These are phyloP conservation scores for Penicillium parvum DNA, from an alignment of 495 filamentous ascomycete species.

Conservation along the genomic window DNA sequence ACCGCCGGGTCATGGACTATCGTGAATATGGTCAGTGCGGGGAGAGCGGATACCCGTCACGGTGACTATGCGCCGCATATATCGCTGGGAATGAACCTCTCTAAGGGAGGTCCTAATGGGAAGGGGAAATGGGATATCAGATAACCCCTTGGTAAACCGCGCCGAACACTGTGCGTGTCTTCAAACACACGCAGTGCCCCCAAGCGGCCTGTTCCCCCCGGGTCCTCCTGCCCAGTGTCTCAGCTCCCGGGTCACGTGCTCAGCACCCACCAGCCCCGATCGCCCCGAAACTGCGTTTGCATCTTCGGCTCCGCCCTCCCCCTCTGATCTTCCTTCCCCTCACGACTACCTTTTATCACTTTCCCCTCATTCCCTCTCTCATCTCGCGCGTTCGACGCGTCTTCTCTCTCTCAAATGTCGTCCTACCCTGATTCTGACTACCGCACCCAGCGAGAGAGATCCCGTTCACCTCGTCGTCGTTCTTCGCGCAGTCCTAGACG, in stretches of 20 bases:
- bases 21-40: slow-evolving; percentile 29
- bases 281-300: slow-evolving; percentile 10
- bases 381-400: slow-evolving; percentile 9
- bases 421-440: slow-evolving; percentile 34
- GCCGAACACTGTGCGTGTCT: no score
- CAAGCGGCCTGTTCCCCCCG: slow-evolving; percentile 7
- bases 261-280: slow-evolving; percentile 14
- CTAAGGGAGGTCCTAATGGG: no score
- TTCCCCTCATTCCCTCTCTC: slow-evolving; percentile 4
- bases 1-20: slow-evolving; percentile 4
- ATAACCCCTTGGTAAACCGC: no score
- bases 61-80: not conserved
- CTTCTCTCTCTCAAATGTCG: slow-evolving; percentile 27
- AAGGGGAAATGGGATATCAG: not conserved
- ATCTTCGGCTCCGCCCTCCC: not conserved
- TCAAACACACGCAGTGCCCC: slow-evolving; percentile 11
- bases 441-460: slow-evolving; percentile 80
- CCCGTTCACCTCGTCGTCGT: slow-evolving; percentile 86
- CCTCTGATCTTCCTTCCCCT: not conserved
- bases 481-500: slow-evolving; percentile 68
- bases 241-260: slow-evolving; percentile 32
- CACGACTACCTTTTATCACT: slow-evolving; percentile 1
- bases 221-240: slow-evolving; percentile 17
- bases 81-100: not conserved
- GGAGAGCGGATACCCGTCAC: slow-evolving; percentile 15